Conservation (phyloP, 345 rosid genomes). For the Luvunga scandens region DNA sequence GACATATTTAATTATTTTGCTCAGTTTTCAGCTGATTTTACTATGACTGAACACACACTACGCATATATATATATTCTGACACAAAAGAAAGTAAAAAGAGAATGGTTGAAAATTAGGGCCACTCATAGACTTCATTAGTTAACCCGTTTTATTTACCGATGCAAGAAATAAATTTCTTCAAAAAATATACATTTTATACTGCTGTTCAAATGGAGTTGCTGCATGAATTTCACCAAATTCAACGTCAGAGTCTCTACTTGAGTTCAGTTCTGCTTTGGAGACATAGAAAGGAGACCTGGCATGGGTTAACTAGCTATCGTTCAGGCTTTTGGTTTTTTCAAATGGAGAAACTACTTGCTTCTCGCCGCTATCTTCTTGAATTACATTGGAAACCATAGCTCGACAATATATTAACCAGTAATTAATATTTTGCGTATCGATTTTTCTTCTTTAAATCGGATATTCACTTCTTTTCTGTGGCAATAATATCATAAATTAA, state of each 20-base stretch:
- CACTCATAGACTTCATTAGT: neutral
- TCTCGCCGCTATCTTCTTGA: neutral
- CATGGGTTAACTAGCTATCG: neutral
- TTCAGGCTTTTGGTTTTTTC: neutral
- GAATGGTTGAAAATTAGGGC: neutral
- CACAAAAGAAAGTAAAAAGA: neutral
- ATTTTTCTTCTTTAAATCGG: too few species aligned
- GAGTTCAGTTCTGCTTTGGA: neutral
- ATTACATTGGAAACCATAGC: too few species aligned
- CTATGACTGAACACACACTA: neutral
- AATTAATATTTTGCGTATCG: too few species aligned
- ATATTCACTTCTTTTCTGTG: too few species aligned
- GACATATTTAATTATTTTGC: neutral
- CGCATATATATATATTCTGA: neutral
- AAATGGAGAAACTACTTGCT: neutral
- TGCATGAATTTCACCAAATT: slow-evolving; percentile 15
- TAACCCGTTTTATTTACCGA: too few species aligned
- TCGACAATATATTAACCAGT: neutral
- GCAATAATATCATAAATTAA: too few species aligned
- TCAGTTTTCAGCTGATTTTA: neutral
- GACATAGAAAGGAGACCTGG: neutral
- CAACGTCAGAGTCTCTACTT: neutral
- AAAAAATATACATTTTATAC: neutral
- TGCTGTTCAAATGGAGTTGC: neutral
- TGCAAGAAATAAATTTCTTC: too few species aligned